Evolutionary conservation across 2,329 filamentous ascomycete species (phyloP).

Genomic region (Pseudocercospora vitis): DNA sequence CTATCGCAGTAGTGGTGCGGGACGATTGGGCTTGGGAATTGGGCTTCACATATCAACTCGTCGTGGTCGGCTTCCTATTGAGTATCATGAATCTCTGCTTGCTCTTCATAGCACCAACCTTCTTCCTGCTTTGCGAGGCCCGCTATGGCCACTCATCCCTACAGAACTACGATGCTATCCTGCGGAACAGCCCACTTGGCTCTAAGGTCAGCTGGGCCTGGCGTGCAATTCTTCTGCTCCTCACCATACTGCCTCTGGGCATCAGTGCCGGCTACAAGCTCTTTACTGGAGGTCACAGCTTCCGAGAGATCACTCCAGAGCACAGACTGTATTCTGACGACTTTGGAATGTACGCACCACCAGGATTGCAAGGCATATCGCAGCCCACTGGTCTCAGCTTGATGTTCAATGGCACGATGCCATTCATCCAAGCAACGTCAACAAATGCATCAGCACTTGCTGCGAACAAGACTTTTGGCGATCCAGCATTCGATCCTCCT

Average conservation of each 20-base stretch:
- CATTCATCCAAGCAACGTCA: background rate
- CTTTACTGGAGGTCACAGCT: background rate
- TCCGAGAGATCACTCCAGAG: background rate
- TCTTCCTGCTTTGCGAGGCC: background rate
- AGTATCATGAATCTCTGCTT: slow-evolving; percentile 9
- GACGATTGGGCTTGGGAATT: background rate
- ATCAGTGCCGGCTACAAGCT: background rate
- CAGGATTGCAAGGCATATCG: background rate
- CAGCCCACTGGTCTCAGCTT: background rate
- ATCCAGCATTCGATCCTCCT: background rate
- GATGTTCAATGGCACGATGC: background rate
- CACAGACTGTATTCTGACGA: background rate
- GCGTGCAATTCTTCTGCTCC: background rate
- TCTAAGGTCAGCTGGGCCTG: background rate
- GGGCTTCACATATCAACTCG: background rate
- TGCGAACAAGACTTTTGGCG: background rate
- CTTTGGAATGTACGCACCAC: background rate
- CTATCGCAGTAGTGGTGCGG: background rate
- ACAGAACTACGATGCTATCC: slow-evolving; percentile 8
- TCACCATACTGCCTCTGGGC: background rate
- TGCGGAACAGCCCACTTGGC: background rate
- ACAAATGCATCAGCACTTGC: background rate
- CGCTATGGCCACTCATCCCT: background rate
- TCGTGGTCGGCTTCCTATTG: background rate
- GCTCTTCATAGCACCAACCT: background rate